These are phyloP conservation scores for Leptosphaerulina australis DNA, from an alignment of 2,329 filamentous ascomycete species.

Conservation along the genomic window DNA sequence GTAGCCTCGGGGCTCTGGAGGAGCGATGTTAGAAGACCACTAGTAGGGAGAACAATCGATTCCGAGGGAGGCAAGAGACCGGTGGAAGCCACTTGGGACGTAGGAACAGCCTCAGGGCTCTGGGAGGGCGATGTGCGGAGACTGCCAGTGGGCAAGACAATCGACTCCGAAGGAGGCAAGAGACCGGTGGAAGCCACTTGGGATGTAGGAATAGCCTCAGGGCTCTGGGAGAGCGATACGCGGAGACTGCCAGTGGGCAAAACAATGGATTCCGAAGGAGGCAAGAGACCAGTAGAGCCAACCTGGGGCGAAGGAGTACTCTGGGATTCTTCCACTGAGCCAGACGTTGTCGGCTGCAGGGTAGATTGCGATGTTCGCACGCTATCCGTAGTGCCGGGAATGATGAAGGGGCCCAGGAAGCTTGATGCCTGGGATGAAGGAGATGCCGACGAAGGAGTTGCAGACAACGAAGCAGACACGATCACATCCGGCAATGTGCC, in stretches of 20 bases:
- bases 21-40: constrained; percentile 22
- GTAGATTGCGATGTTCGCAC: constrained; percentile 12
- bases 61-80: constrained; percentile 11
- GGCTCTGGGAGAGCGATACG: constrained; percentile 15
- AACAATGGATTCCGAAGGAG: constrained; percentile 17
- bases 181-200: constrained; percentile 15
- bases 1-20: constrained; percentile 16
- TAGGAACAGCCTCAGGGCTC: constrained; percentile 9
- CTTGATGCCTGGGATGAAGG: constrained; percentile 19
- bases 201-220: no score
- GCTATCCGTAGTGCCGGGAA: constrained; percentile 32
- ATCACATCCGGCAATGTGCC: constrained; percentile 23
- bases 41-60: constrained; percentile 13
- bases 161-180: constrained; percentile 6
- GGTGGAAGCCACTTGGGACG: constrained; percentile 12
- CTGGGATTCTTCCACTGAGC: constrained; percentile 1
- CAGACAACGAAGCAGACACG: constrained; percentile 23
- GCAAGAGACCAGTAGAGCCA: constrained; percentile 24
- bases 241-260: constrained; percentile 21
- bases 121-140: constrained; percentile 20
- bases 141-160: constrained; percentile 15
- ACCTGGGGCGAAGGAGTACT: not conserved
- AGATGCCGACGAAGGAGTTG: constrained; percentile 12
- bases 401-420: constrained; percentile 33
- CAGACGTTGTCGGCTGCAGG: constrained; percentile 13